phyloP scores from a whole-genome alignment of 345 rosid genomes.

The Salix udensis region DNA sequence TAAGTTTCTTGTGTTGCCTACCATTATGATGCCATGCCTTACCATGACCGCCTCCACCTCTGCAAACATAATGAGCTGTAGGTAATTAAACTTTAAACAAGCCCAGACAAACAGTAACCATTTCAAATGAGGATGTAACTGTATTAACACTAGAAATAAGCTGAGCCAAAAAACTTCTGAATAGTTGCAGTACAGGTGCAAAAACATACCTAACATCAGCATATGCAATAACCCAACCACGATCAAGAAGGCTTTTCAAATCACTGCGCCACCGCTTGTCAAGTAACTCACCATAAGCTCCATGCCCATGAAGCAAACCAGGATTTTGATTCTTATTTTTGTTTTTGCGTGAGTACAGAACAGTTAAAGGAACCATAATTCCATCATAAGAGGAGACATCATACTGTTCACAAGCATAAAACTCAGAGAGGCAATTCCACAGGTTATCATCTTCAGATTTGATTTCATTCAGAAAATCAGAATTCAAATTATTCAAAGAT shows the following conservation, averaged over 20 bases:
- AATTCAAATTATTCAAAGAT: conserved; percentile 31
- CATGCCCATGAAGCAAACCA: conserved; percentile 86
- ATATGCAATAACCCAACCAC: conserved; percentile 93
- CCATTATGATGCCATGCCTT: conserved; percentile 81
- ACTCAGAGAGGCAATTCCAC: conserved; percentile 94
- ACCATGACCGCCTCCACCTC: conserved; percentile 94
- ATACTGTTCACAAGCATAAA: conserved; percentile 69
- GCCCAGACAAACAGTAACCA: background rate
- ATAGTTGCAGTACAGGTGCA: background rate
- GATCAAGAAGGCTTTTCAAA: conserved; percentile 94
- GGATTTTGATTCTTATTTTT: conserved; percentile 45
- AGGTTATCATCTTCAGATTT: conserved; percentile 52
- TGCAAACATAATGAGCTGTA: conserved; percentile 24
- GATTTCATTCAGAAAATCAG: conserved; percentile 36
- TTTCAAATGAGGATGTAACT: background rate
- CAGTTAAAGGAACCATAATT: conserved; percentile 66
- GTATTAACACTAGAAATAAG: background rate
- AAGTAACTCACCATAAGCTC: conserved; percentile 90
- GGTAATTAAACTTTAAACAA: background rate
- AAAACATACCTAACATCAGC: conserved; percentile 87
- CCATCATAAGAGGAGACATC: conserved; percentile 75
- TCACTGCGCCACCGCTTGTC: conserved; percentile 91
- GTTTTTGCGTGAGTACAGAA: conserved; percentile 57
- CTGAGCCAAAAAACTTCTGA: background rate
- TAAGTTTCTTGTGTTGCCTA: conserved; percentile 56